A percentile compares a stretch with the other conserved stretches of the same genome.
Conservation (phyloP, 2,329 filamentous ascomycete species). For the Fusarium sp. region DNA sequence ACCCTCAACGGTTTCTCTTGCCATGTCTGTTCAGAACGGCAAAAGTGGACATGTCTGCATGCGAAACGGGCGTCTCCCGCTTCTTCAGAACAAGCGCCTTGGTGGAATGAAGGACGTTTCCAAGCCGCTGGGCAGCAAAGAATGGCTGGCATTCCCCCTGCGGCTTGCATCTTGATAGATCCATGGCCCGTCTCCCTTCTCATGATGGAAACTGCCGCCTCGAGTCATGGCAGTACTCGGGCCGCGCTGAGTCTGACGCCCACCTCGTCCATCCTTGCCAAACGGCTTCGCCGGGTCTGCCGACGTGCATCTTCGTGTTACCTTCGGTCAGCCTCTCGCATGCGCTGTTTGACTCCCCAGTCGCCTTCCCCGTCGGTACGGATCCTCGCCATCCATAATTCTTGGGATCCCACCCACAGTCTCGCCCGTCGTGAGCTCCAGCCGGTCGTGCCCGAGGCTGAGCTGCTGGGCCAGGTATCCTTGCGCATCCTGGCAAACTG, state of each 20-base stretch:
- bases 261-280: constrained; percentile 26
- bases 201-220: constrained; percentile 2
- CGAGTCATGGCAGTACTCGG: constrained; percentile 24
- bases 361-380: constrained; percentile 22
- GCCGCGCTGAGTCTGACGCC: constrained; percentile 26
- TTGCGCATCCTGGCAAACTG: constrained; percentile 38
- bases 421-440: constrained; percentile 14
- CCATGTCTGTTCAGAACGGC: neutral
- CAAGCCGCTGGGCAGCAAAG: constrained; percentile 10
- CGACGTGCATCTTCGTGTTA: constrained; percentile 41
- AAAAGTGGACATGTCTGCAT: neutral
- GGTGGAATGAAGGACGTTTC: constrained; percentile 13
- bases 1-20: constrained; percentile 9
- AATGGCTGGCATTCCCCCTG: constrained; percentile 5
- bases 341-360: constrained; percentile 23
- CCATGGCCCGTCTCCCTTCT: constrained; percentile 4
- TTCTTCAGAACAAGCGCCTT: neutral
- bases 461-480: constrained; percentile 31
- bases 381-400: constrained; percentile 34
- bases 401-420: constrained; percentile 10
- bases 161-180: neutral
- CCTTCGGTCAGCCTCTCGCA: constrained; percentile 33
- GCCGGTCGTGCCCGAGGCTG: constrained; percentile 28
- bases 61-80: neutral
- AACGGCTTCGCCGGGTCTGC: constrained; percentile 34